Base-by-base conservation (phyloP, 192 early-diverging fungal genomes). In the Ambispora gerdemannii region DNA sequence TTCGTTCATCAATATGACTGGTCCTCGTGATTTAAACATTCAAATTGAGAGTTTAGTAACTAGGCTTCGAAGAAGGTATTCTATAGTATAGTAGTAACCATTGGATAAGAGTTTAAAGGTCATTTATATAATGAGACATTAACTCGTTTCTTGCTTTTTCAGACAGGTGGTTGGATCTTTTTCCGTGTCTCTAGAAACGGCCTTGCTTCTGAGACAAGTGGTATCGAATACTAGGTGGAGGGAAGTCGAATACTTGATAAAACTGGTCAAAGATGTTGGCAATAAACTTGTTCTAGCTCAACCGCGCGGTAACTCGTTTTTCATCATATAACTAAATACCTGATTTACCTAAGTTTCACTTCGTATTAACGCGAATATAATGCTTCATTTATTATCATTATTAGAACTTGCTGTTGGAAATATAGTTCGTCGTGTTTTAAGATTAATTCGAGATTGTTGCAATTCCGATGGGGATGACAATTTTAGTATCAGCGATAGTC, bases 341-440 rank as follows among this genome's bases (percentile, higher is more conserved):
- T 28, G 1, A 35, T n/a, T n/a, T 24, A 15, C 30, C 17, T 59
- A 20, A 25, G 32, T 43, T 30, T 30, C 1, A 28, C 3, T 17
- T 20, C n/a, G 28, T 19, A 22, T 43, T 50, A 50, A 36, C 50
- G 4, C 6, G 4, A 13, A 34, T 19, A 61, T 38, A 38, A 20
- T 24, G 7, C 4, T 28, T 66, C 38, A 43, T 15, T 10, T 10
- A 43, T 43, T 43, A 10, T 43, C 38, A 7, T n/a, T n/a, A n/a
- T 72, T 78, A 78, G 96, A 97, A 75, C 82, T 95, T 34, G 87
- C 92, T 2, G 88, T 94, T 0, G 88, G 87, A 17, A 96, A 95
- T 79, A 94, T 94, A 34, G 86, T 91, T 50, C 87, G 91, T 66
- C 84, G 93, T 36, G 87, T 96, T 4, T 74, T 96, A 49, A 84